Conservation (phyloP, 2,329 filamentous ascomycete species). For the Pseudogymnoascus sp. region DNA sequence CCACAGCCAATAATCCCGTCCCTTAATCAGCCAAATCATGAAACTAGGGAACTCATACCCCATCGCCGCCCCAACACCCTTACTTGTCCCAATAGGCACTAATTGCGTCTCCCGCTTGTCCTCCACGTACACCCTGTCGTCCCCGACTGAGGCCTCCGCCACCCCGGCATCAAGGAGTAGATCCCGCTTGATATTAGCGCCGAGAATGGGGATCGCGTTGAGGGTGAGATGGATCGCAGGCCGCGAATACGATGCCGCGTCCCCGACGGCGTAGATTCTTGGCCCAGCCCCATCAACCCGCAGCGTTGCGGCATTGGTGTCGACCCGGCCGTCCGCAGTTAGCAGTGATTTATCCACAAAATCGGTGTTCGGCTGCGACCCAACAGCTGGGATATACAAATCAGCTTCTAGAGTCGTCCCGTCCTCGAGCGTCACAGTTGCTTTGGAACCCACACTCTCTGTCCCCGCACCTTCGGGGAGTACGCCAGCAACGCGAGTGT, state of each 20-base stretch:
- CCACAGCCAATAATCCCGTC: conserved; percentile 44
- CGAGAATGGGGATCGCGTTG: conserved; percentile 34
- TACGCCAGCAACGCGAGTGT: conserved; percentile 30
- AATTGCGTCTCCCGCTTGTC: conserved; percentile 38
- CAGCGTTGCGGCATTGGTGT: conserved; percentile 31
- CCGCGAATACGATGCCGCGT: conserved; percentile 33
- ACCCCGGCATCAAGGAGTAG: conserved; percentile 31
- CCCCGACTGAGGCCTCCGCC: conserved; percentile 12
- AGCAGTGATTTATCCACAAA: conserved; percentile 31
- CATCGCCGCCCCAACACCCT: conserved; percentile 37
- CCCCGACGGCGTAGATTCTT: conserved; percentile 40
- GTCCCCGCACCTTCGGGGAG: conserved; percentile 25
- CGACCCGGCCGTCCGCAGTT: conserved; percentile 30
- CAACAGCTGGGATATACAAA: conserved; percentile 40
- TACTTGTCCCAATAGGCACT: conserved; percentile 38
- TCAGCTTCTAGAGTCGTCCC: conserved; percentile 35
- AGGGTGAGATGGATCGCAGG: conserved; percentile 36
- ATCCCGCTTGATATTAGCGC: conserved; percentile 42
- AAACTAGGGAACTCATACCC: conserved; percentile 37
- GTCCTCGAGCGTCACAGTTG: conserved; percentile 32
- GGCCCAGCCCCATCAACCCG: conserved; percentile 30
- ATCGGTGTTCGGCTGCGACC: conserved; percentile 33
- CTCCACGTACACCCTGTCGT: conserved; percentile 33
- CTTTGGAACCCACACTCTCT: conserved; percentile 20
- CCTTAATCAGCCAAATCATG: conserved; percentile 41